Conservation (phyloP, 2,329 filamentous ascomycete species). For the Neofusicoccum ribis region DNA sequence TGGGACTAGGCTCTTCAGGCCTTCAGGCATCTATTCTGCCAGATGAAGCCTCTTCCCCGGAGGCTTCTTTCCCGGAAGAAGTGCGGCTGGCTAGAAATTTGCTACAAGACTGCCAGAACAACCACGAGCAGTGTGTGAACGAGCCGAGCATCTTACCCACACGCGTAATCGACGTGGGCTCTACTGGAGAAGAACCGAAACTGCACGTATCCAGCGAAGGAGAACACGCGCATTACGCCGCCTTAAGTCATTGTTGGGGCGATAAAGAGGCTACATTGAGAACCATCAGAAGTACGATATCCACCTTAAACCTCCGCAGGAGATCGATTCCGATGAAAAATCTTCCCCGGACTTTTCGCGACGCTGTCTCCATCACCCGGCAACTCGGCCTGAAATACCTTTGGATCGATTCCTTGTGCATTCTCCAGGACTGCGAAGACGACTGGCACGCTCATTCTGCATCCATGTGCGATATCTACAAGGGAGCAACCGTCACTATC, state of each 20-base stretch:
- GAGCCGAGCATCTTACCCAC: background rate
- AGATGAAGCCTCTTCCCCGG: background rate
- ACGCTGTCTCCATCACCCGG: conserved; percentile 17
- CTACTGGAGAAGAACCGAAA: background rate
- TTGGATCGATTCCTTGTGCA: conserved; percentile 25
- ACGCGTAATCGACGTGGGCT: background rate
- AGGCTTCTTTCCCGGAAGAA: background rate
- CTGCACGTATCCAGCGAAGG: background rate
- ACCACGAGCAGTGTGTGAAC: background rate
- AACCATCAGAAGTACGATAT: background rate
- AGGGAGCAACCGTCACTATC: background rate
- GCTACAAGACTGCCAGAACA: background rate
- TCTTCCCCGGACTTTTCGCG: conserved; percentile 13
- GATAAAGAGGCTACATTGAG: background rate
- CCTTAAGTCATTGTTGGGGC: conserved; percentile 27
- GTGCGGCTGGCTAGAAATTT: background rate
- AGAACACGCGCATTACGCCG: background rate
- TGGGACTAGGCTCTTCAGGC: too few relatives aligned
- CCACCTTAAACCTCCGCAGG: background rate
- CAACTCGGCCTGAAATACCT: conserved; percentile 16
- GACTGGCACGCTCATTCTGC: conserved; percentile 15
- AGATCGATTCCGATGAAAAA: background rate
- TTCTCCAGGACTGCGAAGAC: conserved; percentile 20
- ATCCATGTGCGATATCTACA: conserved; percentile 7
- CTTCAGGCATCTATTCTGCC: too few relatives aligned